A percentile compares a stretch with the other conserved stretches of the same genome.
Evolutionary conservation across 1,284 basidiomycete genomes (phyloP).

Genomic region (Cronartium quercuum): DNA sequence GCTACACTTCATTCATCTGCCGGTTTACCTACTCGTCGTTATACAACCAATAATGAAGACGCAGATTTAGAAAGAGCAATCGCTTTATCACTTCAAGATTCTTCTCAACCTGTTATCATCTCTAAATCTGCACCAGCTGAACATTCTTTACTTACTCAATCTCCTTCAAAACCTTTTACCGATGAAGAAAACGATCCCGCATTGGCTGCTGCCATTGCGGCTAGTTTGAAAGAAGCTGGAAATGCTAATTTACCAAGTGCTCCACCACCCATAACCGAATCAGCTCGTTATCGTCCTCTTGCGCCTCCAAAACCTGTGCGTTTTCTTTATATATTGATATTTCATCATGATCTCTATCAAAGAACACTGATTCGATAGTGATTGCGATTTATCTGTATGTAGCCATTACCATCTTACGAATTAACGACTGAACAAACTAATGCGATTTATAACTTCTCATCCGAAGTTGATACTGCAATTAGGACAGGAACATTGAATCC

Average conservation of each 20-base stretch:
- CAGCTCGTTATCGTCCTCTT: not conserved
- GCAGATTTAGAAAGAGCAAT: slow-evolving; percentile 90
- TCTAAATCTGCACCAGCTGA: slow-evolving; percentile 2
- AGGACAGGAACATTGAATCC: slow-evolving; percentile 15
- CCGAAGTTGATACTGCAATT: slow-evolving; percentile 27
- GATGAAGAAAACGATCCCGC: slow-evolving; percentile 87
- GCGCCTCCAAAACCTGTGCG: slow-evolving; percentile 16
- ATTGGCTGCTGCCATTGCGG: slow-evolving; percentile 87
- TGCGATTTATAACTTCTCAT: slow-evolving; percentile 22
- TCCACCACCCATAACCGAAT: not conserved
- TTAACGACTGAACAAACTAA: slow-evolving; percentile 8
- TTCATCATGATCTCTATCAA: no score
- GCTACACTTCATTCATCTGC: slow-evolving; percentile 22
- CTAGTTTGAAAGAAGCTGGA: slow-evolving; percentile 77
- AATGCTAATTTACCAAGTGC: slow-evolving; percentile 50
- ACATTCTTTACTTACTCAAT: not conserved
- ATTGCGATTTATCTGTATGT: not conserved
- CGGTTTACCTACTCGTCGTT: slow-evolving; percentile 5
- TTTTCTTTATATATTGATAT: not conserved
- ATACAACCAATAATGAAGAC: slow-evolving; percentile 61
- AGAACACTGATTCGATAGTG: not conserved
- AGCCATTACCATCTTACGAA: slow-evolving; percentile 8
- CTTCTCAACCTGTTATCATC: slow-evolving; percentile 8
- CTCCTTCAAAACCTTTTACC: slow-evolving; percentile 39
- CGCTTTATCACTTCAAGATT: slow-evolving; percentile 65